A percentile compares a stretch with the other conserved stretches of the same genome.
phyloP scores from a whole-genome alignment of 345 rosid genomes.

The Rhodomyrtus tomentosa region DNA sequence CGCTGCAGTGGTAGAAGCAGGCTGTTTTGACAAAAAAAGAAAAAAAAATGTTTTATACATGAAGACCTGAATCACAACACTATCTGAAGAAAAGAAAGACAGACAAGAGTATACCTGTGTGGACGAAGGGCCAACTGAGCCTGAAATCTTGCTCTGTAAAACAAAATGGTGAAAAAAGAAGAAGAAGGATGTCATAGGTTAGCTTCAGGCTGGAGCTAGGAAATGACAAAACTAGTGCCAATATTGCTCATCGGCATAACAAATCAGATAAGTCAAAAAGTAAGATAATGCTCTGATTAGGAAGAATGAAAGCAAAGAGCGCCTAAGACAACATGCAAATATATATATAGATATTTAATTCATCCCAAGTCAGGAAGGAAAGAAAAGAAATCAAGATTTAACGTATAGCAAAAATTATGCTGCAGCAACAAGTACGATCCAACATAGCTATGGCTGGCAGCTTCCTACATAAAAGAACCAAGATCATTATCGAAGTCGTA shows the following conservation, averaged over 20 bases:
- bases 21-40: constrained; percentile 20
- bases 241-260: background rate
- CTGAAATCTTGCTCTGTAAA: constrained; percentile 46
- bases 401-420: background rate
- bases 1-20: constrained; percentile 35
- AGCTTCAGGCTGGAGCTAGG: background rate
- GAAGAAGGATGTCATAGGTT: background rate
- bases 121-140: constrained; percentile 10
- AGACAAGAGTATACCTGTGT: background rate
- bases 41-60: background rate
- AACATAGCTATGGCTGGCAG: background rate
- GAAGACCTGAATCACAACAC: background rate
- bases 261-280: background rate
- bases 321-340: background rate
- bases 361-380: background rate
- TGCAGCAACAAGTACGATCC: background rate
- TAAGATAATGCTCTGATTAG: background rate
- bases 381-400: background rate
- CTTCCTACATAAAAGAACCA: background rate
- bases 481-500: background rate
- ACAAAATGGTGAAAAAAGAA: background rate
- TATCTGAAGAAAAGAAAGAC: background rate
- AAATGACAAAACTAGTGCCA: background rate
- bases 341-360: background rate
- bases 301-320: background rate